Conservation (phyloP, 176 grass and related monocot genomes). For the Raddia distichophylla region DNA sequence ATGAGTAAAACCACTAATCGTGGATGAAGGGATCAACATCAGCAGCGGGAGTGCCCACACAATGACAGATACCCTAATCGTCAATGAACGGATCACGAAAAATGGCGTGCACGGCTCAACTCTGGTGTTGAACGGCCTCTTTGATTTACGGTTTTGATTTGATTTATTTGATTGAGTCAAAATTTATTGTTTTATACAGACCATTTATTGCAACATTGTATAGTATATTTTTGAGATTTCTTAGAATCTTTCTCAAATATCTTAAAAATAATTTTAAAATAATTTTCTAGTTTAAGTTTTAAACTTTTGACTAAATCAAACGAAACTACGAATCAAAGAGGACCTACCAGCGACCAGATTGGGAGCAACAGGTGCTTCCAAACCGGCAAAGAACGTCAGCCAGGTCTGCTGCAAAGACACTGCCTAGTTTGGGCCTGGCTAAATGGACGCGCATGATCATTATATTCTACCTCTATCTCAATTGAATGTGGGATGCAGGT, state of each 20-base stretch:
- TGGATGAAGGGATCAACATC: not conserved
- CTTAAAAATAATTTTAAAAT: too few relatives aligned
- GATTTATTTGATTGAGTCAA: too few relatives aligned
- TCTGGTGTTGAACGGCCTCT: not conserved
- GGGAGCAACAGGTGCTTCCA: not conserved
- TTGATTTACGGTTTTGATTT: too few relatives aligned
- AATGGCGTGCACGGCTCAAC: not conserved
- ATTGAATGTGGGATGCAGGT: constrained; percentile 99
- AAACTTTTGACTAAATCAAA: too few relatives aligned
- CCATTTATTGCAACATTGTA: too few relatives aligned
- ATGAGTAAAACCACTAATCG: too few relatives aligned
- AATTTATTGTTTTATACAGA: too few relatives aligned
- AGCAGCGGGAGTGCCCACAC: not conserved
- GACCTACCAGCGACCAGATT: not conserved
- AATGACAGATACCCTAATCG: not conserved
- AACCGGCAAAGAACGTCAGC: not conserved
- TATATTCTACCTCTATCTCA: constrained; percentile 46
- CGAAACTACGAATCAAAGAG: too few relatives aligned
- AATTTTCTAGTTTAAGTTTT: too few relatives aligned
- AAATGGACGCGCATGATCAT: not conserved
- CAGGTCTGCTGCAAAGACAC: constrained; percentile 6
- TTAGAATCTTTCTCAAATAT: too few relatives aligned
- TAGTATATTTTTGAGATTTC: too few relatives aligned
- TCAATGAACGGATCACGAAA: not conserved
- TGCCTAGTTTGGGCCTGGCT: not conserved